These are phyloP conservation scores for Sinapis alba DNA, from an alignment of 441 rosid species.

Conservation along the genomic window DNA sequence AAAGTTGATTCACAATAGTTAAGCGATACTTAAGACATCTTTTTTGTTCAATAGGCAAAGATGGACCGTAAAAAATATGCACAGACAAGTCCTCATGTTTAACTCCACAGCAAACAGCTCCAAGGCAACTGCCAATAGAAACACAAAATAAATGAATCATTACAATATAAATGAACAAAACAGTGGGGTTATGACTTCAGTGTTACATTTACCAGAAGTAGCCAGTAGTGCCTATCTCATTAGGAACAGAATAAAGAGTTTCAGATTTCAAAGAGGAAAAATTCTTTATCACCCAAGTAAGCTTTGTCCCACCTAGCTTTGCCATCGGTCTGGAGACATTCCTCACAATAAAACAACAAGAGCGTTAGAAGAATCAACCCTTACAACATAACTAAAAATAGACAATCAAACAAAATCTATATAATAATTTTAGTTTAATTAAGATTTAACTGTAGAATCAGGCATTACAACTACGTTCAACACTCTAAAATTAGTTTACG, in stretches of 20 bases:
- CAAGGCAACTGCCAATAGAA: background rate
- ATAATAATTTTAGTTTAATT: background rate
- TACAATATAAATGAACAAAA: background rate
- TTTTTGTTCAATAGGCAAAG: conserved; percentile 1
- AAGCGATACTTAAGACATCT: background rate
- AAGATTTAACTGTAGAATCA: background rate
- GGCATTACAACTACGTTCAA: background rate
- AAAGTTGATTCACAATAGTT: background rate
- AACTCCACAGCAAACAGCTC: background rate
- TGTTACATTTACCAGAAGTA: background rate
- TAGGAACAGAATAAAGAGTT: background rate
- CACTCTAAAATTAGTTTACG: too few relatives aligned
- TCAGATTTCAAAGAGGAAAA: background rate
- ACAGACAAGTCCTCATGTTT: too few relatives aligned
- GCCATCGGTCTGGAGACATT: background rate
- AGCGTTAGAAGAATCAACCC: background rate
- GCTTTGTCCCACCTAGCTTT: background rate
- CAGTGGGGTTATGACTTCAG: background rate
- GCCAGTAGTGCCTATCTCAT: background rate
- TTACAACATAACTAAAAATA: background rate
- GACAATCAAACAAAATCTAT: too few relatives aligned
- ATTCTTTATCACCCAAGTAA: background rate
- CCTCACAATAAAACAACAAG: background rate
- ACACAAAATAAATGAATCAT: background rate
- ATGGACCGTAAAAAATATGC: background rate